These are phyloP conservation scores for Gnaphalium uliginosum DNA, from an alignment of 129 eudicot genomes.

Conservation along the genomic window DNA sequence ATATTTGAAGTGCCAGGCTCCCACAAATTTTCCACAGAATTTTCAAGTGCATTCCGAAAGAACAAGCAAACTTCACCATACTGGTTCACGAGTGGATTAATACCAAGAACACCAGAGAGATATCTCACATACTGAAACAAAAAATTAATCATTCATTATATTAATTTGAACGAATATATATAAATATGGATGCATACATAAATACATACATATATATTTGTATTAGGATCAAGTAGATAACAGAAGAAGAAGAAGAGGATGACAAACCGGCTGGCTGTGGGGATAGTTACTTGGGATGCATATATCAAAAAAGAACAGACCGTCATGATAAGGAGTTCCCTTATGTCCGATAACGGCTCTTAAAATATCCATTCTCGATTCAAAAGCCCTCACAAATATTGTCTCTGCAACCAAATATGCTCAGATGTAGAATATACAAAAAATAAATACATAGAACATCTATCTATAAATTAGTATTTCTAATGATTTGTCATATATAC, in stretches of 20 bases:
- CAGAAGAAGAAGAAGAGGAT: not conserved
- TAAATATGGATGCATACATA: too few species aligned
- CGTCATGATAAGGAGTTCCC: slow-evolving; percentile 92
- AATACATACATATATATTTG: not conserved
- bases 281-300: slow-evolving; percentile 60
- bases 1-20: slow-evolving; percentile 63
- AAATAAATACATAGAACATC: not conserved
- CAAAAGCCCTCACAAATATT: slow-evolving; percentile 71
- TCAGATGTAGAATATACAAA: not conserved
- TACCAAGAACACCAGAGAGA: slow-evolving; percentile 62
- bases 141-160: not conserved
- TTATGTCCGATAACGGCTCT: slow-evolving; percentile 78
- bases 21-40: slow-evolving; percentile 33
- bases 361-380: slow-evolving; percentile 77
- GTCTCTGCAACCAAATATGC: slow-evolving; percentile 37
- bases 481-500: slow-evolving; percentile 26
- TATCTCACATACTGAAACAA: slow-evolving; percentile 54
- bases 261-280: slow-evolving; percentile 61
- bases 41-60: slow-evolving; percentile 51
- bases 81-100: slow-evolving; percentile 57
- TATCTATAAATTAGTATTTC: not conserved
- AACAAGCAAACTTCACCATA: slow-evolving; percentile 68
- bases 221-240: not conserved
- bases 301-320: slow-evolving; percentile 74
- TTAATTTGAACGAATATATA: not conserved